Conservation (phyloP, 2,329 filamentous ascomycete species). For the Akanthomyces muscarius region DNA sequence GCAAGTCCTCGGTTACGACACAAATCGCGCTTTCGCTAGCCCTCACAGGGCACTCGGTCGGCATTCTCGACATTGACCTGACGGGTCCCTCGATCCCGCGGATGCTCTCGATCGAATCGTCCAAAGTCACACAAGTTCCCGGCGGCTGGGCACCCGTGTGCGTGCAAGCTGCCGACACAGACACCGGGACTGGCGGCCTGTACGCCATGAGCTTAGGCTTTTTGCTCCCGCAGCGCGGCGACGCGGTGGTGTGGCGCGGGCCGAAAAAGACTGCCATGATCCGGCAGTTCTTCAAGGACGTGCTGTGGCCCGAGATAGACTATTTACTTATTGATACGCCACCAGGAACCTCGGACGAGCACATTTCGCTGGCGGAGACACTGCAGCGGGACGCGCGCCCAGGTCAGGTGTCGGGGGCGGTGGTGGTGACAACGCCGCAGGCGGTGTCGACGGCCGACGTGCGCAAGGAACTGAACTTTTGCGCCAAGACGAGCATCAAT, state of each 20-base stretch:
- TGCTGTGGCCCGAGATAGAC: conserved; percentile 83
- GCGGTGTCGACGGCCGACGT: conserved; percentile 92
- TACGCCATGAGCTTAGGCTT: conserved; percentile 93
- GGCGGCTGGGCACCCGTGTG: conserved; percentile 89
- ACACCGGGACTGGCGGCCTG: conserved; percentile 56
- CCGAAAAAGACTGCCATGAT: conserved; percentile 99
- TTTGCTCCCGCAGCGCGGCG: conserved; percentile 73
- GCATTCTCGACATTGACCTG: conserved; percentile 92
- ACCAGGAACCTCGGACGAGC: conserved; percentile 93
- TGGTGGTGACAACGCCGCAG: conserved; percentile 94
- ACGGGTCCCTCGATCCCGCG: conserved; percentile 95
- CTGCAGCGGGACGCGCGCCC: conserved; percentile 60
- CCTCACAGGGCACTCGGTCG: conserved; percentile 80
- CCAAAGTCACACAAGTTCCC: conserved; percentile 86
- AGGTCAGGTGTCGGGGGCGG: conserved; percentile 75
- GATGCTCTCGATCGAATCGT: conserved; percentile 83
- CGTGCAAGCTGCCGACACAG: conserved; percentile 62
- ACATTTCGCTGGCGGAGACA: conserved; percentile 90
- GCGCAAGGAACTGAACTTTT: conserved; percentile 92
- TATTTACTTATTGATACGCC: conserved; percentile 94
- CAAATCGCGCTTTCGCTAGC: conserved; percentile 89
- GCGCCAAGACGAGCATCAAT: conserved; percentile 72
- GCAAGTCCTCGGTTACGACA: conserved; percentile 96
- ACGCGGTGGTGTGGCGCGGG: conserved; percentile 95
- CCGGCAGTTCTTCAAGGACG: conserved; percentile 88